Base-by-base conservation (phyloP, 192 early-diverging fungal species). In the Backusella liffmaniae region DNA sequence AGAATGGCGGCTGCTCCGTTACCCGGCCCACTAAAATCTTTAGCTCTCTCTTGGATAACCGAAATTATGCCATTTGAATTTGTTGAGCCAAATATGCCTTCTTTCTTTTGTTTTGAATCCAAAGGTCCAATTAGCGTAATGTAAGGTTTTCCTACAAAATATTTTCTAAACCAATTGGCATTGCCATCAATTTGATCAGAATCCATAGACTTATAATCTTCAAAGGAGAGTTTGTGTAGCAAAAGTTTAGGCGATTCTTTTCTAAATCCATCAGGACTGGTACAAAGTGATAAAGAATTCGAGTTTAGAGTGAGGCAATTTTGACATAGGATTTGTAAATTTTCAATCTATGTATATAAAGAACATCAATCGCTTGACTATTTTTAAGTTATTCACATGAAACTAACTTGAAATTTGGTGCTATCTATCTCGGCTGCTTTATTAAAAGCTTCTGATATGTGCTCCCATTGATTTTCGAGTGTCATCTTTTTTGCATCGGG, bases 21-120 rank as follows among this genome's bases (percentile, higher is more conserved):
- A 26, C 65, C 70, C 26, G 76, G 70, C 30, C 49, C 72, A 78
- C 66, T 34, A 29, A 69, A 69, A 16, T 78, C 71, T 73, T 66
- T 78, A 12, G 66, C 72, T 21, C 66, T 41, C 16, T 78, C 72
- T 62, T 67, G 73, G 23, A 74, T 67, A 1, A 70, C 68, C 26
- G 72, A 73, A 37, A 79, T 65, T 30, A 59, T 73, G n/a, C 72
- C 72, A 62, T 62, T 62, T 26, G 39, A 44, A 18, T 10, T 72
- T 2, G 39, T 13, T 46, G 37, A 23, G 18, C 70, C 18, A 72
- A 30, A 72, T 39, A 72, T 12, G 26, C 34, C 35, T 8, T 69
- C 67, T 16, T 41, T 39, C 23, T 69, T 41, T 69, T 41, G n/a
- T 69, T 69, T 36, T 69, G 36, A 39, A 41, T 69, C 35, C 23